These are phyloP conservation scores for Apostasia ramifera DNA, from an alignment of 106 monocot species.

Conservation along the genomic window DNA sequence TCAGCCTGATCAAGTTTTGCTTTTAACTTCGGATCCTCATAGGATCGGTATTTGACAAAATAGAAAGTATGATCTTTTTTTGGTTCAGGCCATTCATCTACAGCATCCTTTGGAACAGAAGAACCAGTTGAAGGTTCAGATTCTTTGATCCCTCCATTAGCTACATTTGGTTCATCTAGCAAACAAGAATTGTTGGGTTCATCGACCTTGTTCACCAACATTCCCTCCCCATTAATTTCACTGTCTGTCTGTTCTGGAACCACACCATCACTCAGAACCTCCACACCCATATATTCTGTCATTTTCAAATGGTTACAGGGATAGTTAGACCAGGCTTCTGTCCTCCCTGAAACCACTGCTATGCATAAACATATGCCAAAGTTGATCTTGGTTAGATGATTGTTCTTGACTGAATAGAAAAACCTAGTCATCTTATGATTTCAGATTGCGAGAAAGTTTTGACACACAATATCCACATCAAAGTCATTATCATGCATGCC, in stretches of 20 bases:
- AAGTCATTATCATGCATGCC: too few species aligned
- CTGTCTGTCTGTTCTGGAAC: background rate
- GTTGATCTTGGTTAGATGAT: too few species aligned
- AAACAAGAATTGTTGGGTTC: slow-evolving; percentile 30
- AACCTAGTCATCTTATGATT: too few species aligned
- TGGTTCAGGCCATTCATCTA: slow-evolving; percentile 75
- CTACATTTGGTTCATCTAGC: slow-evolving; percentile 16
- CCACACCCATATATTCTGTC: background rate
- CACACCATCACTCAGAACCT: background rate
- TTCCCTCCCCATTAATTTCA: slow-evolving; percentile 2
- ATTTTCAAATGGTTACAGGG: too few species aligned
- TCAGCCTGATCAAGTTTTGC: slow-evolving; percentile 61
- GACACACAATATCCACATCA: too few species aligned
- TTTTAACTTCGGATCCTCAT: slow-evolving; percentile 78
- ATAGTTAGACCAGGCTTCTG: too few species aligned
- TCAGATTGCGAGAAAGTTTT: too few species aligned
- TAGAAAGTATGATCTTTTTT: slow-evolving; percentile 59
- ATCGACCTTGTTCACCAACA: slow-evolving; percentile 9
- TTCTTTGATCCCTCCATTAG: slow-evolving; percentile 27
- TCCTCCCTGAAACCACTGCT: too few species aligned
- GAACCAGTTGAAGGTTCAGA: slow-evolving; percentile 6
- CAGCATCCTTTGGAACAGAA: slow-evolving; percentile 61
- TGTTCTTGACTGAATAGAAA: too few species aligned
- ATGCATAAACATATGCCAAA: too few species aligned
- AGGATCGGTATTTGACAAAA: slow-evolving; percentile 49